phyloP scores from a whole-genome alignment of 106 monocot genomes.

The Amphibolis antarctica region DNA sequence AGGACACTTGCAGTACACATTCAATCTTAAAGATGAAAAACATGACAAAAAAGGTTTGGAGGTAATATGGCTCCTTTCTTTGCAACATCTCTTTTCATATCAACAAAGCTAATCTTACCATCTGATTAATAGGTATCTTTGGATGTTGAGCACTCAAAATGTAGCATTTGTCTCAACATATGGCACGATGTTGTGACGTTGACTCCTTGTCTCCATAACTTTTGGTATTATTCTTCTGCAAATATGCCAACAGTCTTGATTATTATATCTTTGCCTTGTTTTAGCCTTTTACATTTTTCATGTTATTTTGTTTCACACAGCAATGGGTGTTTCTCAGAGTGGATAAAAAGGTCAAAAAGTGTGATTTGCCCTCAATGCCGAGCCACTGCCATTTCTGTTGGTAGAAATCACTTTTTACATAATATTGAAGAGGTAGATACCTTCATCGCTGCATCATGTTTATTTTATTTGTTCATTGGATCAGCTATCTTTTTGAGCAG shows the following conservation, averaged over 20 bases:
- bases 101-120: neutral
- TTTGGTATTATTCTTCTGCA: constrained; percentile 45
- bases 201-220: constrained; percentile 94
- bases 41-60: constrained; percentile 30
- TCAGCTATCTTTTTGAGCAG: neutral
- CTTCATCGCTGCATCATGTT: neutral
- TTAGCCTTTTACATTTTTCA: constrained; percentile 1
- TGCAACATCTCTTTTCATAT: neutral
- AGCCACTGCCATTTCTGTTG: constrained; percentile 58
- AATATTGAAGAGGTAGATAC: constrained; percentile 92
- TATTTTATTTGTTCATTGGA: no score
- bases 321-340: constrained; percentile 97
- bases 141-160: constrained; percentile 86
- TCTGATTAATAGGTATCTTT: constrained; percentile 45
- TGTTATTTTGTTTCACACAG: constrained; percentile 21
- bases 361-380: constrained; percentile 79
- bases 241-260: neutral
- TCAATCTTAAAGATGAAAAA: constrained; percentile 22
- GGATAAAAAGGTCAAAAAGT: constrained; percentile 62
- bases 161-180: constrained; percentile 95
- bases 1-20: constrained; percentile 59
- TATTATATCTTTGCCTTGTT: neutral
- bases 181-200: constrained; percentile 99
- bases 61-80: constrained; percentile 22
- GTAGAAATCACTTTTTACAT: constrained; percentile 85